Evolutionary conservation across 805 yeast species (phyloP).

Genomic region (Suhomyces sp.): DNA sequence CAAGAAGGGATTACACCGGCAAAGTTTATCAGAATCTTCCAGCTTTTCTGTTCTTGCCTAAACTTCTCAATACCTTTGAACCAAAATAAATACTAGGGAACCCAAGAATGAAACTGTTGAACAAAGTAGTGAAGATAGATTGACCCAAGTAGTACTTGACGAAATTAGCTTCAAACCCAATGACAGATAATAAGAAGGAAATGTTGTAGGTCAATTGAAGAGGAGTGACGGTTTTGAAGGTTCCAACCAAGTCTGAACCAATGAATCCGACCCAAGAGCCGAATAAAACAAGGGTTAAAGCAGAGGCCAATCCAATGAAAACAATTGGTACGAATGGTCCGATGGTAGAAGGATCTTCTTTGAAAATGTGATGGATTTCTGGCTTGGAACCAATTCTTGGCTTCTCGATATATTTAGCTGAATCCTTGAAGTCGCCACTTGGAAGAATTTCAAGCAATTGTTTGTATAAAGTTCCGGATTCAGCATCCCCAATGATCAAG

Average conservation of each 20-base stretch:
- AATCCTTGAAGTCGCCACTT: conserved; percentile 21
- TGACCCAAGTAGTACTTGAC: conserved; percentile 57
- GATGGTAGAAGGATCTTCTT: conserved; percentile 51
- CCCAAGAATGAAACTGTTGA: conserved; percentile 46
- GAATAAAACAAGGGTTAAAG: conserved; percentile 43
- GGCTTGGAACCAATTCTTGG: conserved; percentile 50
- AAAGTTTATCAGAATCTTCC: conserved; percentile 26
- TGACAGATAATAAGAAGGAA: conserved; percentile 48
- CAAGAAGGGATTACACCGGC: too few relatives aligned
- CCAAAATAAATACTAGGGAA: conserved; percentile 61
- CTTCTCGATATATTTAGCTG: conserved; percentile 21
- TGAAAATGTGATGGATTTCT: conserved; percentile 66
- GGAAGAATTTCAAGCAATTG: conserved; percentile 34
- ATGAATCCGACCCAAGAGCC: conserved; percentile 41
- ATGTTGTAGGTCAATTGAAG: conserved; percentile 36
- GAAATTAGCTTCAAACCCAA: conserved; percentile 53
- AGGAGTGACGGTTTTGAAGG: conserved; percentile 36
- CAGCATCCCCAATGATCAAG: conserved; percentile 31
- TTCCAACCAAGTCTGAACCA: conserved; percentile 30
- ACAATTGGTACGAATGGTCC: conserved; percentile 50
- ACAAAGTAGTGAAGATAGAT: conserved; percentile 59
- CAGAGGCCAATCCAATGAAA: conserved; percentile 47
- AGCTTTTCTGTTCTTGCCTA: conserved; percentile 30
- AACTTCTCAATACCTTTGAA: conserved; percentile 59
- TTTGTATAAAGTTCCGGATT: conserved; percentile 19